Evolutionary conservation across 1,284 basidiomycete genomes (phyloP), one percentile per base, ranked within the genome.

Genomic region (Ustanciosporium gigantosporum): DNA sequence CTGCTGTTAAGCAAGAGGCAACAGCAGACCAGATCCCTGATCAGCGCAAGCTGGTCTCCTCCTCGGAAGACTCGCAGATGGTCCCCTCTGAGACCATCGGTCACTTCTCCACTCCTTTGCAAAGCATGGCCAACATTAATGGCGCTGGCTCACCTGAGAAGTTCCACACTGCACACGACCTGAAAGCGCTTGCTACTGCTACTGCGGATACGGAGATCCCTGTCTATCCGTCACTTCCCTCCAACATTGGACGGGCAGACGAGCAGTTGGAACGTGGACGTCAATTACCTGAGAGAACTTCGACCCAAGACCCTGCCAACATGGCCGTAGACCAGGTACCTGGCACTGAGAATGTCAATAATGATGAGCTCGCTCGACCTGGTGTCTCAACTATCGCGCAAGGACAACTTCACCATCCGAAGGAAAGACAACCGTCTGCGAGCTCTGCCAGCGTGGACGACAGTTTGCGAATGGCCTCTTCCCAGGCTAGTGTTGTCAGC

Each of bases 401-500:
- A 8, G 17, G 11, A 11, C 11, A 29, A 9, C n/a, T n/a, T n/a
- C n/a, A n/a, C n/a, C n/a, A n/a, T n/a, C 11, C 9, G 9, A 19
- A 11, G 9, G 20, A 21, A 11, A 6, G 17, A 22, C 14, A 37
- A 16, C 19, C 21, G 6, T 22, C 36, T 9, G 36, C 42, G 8
- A 39, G 40, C 7, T 34, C 31, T 14, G 40, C 36, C 5, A 53
- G 49, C 38, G 24, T 19, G 9, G 24, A n/a, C 13, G 8, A 36
- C 36, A 36, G 13, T 25, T 19, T 31, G 35, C 9, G 16, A 6
- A 41, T 47, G 3, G 48, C 53, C 24, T 52, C 44, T 14, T 68
- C 69, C 2, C 65, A 65, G 36, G 43, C 47, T 9, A 71, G 68
- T 41, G 41, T 55, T 6, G 43, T 37, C 16, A 73, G 70, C 53